Base-by-base conservation (phyloP, 306 rosid species). In the Quillaja saponaria region DNA sequence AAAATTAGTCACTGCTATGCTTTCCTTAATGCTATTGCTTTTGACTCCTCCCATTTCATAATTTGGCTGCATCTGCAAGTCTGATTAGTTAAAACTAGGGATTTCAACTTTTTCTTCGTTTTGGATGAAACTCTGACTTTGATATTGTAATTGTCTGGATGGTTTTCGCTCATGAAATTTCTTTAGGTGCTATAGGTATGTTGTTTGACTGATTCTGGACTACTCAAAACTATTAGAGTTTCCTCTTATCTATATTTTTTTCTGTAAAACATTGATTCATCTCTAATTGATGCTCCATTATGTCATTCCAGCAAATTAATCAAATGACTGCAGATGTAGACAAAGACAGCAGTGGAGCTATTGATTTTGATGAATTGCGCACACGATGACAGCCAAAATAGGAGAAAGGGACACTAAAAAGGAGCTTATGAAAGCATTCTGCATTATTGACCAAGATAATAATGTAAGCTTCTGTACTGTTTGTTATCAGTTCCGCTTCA, bases 281-380 rank as follows among this genome's bases (percentile, higher is more conserved):
- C 20, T 47, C 77, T 82, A 62, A 90, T 58, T 35, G 79, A 51
- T 44, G 34, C 14, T 71, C 10, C 56, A 19, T 28, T 58, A 53
- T 41, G 55, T 55, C 55, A 50, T 84, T 82, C 61, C 94, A 89
- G 99, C 95, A 86, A 89, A 89, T 92, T 34, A 61, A 64, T 37
- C 84, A 92, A 84, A 92, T 92, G 99, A 92, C 89, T 72, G 94
- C 95, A 49, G 99, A 92, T 71, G 99, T 92, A 59, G 96, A 92
- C 73, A 92, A 83, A 86, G 99, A 92, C 77, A 96, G 99, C 17
- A 92, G 96, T 75, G 99, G 99, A 65, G 85, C 95, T 56, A 92
- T 92, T 49, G 99, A 89, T 47, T 92, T 84, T 53, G 96, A 92
- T 1, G 99, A 92, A 51, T 92, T 80, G 94, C 71, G 69, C 68